These are phyloP conservation scores for Beta lomatogona DNA, from an alignment of 179 eudicot species.

Conservation along the genomic window DNA sequence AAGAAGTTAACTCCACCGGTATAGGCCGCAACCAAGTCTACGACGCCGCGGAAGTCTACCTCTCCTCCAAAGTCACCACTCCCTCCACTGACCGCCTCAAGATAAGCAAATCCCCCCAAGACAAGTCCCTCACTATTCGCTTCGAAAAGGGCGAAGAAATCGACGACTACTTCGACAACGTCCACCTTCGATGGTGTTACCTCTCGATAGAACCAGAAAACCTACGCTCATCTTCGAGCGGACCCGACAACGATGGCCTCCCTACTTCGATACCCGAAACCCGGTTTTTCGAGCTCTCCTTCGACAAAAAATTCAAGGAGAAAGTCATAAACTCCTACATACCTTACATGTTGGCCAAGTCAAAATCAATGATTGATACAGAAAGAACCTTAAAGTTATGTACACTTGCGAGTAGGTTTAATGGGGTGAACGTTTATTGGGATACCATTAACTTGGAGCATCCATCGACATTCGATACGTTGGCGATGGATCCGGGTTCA, in stretches of 20 bases:
- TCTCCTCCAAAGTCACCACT: slow-evolving; percentile 36
- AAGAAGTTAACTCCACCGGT: slow-evolving; percentile 39
- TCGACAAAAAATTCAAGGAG: slow-evolving; percentile 37
- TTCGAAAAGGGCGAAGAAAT: slow-evolving; percentile 44
- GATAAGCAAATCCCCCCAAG: slow-evolving; percentile 43
- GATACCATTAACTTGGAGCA: slow-evolving; percentile 32
- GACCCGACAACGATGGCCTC: not conserved
- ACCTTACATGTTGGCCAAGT: slow-evolving; percentile 29
- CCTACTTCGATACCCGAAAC: not conserved
- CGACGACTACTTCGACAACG: slow-evolving; percentile 27
- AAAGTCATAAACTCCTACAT: slow-evolving; percentile 34
- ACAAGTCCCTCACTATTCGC: slow-evolving; percentile 33
- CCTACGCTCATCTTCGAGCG: not conserved
- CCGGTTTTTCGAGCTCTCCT: slow-evolving; percentile 39
- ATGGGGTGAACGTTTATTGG: slow-evolving; percentile 23
- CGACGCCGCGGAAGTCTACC: slow-evolving; percentile 45
- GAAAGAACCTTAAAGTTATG: slow-evolving; percentile 33
- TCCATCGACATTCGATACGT: slow-evolving; percentile 33
- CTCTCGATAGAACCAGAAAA: slow-evolving; percentile 9
- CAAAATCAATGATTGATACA: slow-evolving; percentile 30
- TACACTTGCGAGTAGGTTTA: slow-evolving; percentile 25
- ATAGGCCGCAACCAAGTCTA: slow-evolving; percentile 45
- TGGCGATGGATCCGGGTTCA: slow-evolving; percentile 33
- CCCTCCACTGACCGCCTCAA: slow-evolving; percentile 47
- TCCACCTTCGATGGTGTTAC: slow-evolving; percentile 38